Evolutionary conservation across 176 grass and related monocot species (phyloP), one percentile per base, ranked within the genome.

Genomic region (Rhynchospora tenuis): DNA sequence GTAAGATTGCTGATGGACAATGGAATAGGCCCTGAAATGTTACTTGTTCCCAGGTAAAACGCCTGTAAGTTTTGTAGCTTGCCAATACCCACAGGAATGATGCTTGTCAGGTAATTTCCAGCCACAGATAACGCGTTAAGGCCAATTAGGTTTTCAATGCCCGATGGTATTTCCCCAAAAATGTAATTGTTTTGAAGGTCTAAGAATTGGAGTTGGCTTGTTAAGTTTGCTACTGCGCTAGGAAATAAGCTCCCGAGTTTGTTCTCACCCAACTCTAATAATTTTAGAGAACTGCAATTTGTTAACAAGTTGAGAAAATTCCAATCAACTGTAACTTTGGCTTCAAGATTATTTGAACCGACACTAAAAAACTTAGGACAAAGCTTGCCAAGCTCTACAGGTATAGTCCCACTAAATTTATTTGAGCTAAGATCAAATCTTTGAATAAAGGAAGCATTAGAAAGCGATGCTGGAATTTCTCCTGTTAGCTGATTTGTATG

Each of bases 1-100:
- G 87, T 85, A 48, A 92, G 76, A 77, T 92, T 89, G 20, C 90
- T 87, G 0, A 85, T 50, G 3, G 87, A 80, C 0, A 48, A 8
- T 1, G 87, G 87, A 84, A 87, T 85, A 46, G 20, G 19, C 63
- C 85, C 85, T 10, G 85, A 83, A 1, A 92, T 9, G 0, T 2
- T 20, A 47, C 89, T 89, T 8, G 0, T 0, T 2, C 64, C 0
- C 4, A 89, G 64, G 1, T 0, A 16, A 15, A 89, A 20, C 0
- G 0, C 0, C 0, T 45, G 14, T 13, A 89, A 51, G 7, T 87
- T 89, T 0, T 3, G 4, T 11, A 89, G 82, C 20, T 38, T 84
- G 23, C 77, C 84, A 9, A 89, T 87, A 15, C 62, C 54, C 0
- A 15, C 31, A 67, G 82, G 90, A 79, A 87, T 89, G 48, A 7